Evolutionary conservation across 106 monocot species (phyloP).

Genomic region (Dioscorea alata): DNA sequence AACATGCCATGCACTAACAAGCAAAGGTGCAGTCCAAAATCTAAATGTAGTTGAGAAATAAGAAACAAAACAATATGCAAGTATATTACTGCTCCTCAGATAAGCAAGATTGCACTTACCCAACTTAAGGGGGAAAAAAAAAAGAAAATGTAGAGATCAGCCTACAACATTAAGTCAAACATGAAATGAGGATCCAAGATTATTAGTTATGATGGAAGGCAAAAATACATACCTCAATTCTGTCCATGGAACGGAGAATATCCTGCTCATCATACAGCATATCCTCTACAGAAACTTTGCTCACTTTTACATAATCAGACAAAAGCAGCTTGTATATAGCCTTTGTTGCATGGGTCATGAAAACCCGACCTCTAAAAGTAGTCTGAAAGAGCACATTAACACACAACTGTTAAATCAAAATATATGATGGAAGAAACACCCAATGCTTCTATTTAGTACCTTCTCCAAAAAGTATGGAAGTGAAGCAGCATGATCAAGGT

Average conservation of each 20-base stretch:
- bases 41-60: not conserved
- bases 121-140: too few species aligned
- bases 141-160: too few species aligned
- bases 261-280: slow-evolving; percentile 96
- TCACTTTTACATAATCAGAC: slow-evolving; percentile 97
- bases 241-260: slow-evolving; percentile 89
- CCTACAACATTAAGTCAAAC: too few species aligned
- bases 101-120: too few species aligned
- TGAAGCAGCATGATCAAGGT: slow-evolving; percentile 96
- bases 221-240: slow-evolving; percentile 66
- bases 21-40: too few species aligned
- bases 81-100: not conserved
- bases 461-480: slow-evolving; percentile 97
- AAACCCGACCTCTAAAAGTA: slow-evolving; percentile 81
- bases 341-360: slow-evolving; percentile 99
- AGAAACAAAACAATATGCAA: not conserved
- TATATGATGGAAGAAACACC: not conserved
- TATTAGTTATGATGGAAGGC: too few species aligned
- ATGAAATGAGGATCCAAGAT: too few species aligned
- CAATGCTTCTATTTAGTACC: slow-evolving; percentile 24
- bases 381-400: slow-evolving; percentile 42
- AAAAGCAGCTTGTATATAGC: slow-evolving; percentile 86
- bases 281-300: slow-evolving; percentile 99
- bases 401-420: not conserved
- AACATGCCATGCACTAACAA: too few species aligned